Conservation (phyloP, 306 rosid species). For the Amphicarpaea edgeworthii region DNA sequence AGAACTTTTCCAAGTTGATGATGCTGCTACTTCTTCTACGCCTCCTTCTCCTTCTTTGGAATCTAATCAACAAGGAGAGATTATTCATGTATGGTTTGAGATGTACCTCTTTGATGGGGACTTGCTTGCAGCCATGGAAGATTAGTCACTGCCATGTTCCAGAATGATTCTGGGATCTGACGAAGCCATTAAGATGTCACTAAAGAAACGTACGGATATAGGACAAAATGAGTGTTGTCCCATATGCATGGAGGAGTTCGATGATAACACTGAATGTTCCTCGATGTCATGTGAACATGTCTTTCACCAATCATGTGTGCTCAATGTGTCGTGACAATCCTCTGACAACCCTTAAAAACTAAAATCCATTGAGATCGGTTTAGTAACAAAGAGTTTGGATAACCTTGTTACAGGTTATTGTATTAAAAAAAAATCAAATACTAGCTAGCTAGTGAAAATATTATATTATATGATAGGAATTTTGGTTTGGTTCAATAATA, state of each 20-base stretch:
- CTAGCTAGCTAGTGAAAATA: too few relatives aligned
- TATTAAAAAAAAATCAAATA: background rate
- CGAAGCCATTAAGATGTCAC: too few relatives aligned
- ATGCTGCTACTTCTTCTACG: background rate
- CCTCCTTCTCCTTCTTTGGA: background rate
- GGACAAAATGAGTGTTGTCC: background rate
- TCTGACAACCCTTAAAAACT: too few relatives aligned
- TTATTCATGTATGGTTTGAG: background rate
- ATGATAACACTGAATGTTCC: too few relatives aligned
- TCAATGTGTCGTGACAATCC: too few relatives aligned
- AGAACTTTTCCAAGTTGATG: background rate
- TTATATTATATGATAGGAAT: too few relatives aligned
- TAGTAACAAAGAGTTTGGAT: background rate
- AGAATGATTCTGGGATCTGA: too few relatives aligned
- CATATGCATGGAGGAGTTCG: background rate
- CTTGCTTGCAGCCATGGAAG: background rate
- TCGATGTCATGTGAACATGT: background rate
- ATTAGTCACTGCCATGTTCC: background rate
- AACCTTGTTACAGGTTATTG: too few relatives aligned
- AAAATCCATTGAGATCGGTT: too few relatives aligned
- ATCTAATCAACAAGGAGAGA: background rate
- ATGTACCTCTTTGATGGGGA: background rate
- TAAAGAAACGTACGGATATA: too few relatives aligned
- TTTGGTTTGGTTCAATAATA: too few relatives aligned
- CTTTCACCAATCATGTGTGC: background rate